Evolutionary conservation across 2,329 filamentous ascomycete genomes (phyloP).

Genomic region (Tolypocladium tundrense): DNA sequence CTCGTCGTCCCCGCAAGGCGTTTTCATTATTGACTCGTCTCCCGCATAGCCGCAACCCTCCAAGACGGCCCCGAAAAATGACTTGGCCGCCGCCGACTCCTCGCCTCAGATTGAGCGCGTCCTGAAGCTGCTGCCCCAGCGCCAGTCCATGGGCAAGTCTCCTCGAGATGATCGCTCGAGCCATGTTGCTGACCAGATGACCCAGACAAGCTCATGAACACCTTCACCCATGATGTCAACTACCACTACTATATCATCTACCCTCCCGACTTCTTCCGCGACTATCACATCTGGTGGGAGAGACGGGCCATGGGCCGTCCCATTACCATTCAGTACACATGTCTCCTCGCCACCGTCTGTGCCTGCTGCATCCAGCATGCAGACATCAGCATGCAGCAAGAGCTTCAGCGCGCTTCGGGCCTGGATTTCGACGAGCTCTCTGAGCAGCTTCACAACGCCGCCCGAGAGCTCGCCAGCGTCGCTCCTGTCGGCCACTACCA

Average conservation of each 20-base stretch:
- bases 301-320: constrained; percentile 7
- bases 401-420: constrained; percentile 11
- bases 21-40: not conserved
- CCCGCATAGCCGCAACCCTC: constrained; percentile 5
- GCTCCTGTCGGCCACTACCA: constrained; percentile 18
- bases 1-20: not conserved
- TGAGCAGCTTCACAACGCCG: constrained; percentile 13
- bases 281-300: constrained; percentile 22
- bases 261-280: constrained; percentile 15
- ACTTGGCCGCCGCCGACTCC: constrained; percentile 9
- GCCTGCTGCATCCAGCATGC: constrained; percentile 18
- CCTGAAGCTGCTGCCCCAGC: constrained; percentile 13
- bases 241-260: constrained; percentile 23
- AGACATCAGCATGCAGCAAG: constrained; percentile 8
- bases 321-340: constrained; percentile 17
- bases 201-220: constrained; percentile 17
- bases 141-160: constrained; percentile 14
- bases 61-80: constrained; percentile 6
- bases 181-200: not conserved
- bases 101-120: constrained; percentile 13
- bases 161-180: not conserved
- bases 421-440: constrained; percentile 10
- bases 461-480: constrained; percentile 14
- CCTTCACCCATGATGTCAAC: constrained; percentile 19
- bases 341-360: constrained; percentile 17